Evolutionary conservation across 352 stramenopile species (phyloP).

Genomic region (Halophytophthora batemanensis): DNA sequence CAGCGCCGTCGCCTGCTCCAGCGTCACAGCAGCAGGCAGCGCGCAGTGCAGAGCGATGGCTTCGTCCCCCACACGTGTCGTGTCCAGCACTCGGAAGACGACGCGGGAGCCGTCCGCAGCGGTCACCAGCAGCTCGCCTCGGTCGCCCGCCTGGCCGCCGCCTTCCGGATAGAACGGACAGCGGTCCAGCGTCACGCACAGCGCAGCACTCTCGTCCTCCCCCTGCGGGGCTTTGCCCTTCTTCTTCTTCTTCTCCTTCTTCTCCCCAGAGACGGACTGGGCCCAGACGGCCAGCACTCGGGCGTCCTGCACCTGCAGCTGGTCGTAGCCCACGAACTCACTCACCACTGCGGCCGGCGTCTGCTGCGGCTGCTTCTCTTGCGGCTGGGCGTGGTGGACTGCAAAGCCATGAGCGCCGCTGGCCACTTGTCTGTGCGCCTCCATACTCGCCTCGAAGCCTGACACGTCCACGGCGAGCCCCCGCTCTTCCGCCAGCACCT

Average conservation of each 20-base stretch:
- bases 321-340: conserved; percentile 65
- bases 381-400: conserved; percentile 20
- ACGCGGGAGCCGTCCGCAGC: conserved; percentile 4
- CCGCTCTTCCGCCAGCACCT: conserved; percentile 58
- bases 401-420: conserved; percentile 42
- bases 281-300: conserved; percentile 39
- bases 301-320: conserved; percentile 29
- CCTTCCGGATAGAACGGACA: conserved; percentile 80
- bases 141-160: conserved; percentile 75
- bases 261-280: conserved; percentile 6
- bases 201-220: neutral
- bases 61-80: conserved; percentile 38
- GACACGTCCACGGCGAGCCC: conserved; percentile 50
- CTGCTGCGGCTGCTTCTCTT: conserved; percentile 8
- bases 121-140: conserved; percentile 31
- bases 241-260: conserved; percentile 5
- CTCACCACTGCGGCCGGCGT: conserved; percentile 9
- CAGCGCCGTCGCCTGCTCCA: conserved; percentile 25
- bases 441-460: conserved; percentile 49
- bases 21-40: conserved; percentile 24
- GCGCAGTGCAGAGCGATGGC: conserved; percentile 45
- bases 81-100: conserved; percentile 36
- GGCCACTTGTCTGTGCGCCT: conserved; percentile 46
- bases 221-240: neutral
- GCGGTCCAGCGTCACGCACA: conserved; percentile 47